Conservation (phyloP, 495 filamentous ascomycete species). For the Mytilinidion resinicola region DNA sequence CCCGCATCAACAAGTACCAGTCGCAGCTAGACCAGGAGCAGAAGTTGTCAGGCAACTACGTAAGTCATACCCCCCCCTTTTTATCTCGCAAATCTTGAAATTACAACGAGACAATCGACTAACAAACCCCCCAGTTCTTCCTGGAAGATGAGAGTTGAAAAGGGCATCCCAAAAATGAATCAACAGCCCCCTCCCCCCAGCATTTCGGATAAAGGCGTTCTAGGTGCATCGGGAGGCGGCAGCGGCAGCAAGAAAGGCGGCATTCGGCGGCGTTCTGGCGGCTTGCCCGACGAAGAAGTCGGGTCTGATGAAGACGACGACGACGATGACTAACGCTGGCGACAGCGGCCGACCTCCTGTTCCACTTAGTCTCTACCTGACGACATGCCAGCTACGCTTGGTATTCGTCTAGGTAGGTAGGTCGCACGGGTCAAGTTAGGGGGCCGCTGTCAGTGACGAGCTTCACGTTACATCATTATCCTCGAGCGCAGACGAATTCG, state of each 20-base stretch:
- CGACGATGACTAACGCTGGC: slow-evolving; percentile 38
- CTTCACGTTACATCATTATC: too few relatives aligned
- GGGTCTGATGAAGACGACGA: slow-evolving; percentile 48
- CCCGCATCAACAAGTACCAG: slow-evolving; percentile 95
- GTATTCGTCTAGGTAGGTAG: slow-evolving; percentile 1
- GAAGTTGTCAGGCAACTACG: slow-evolving; percentile 87
- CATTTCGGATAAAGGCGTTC: slow-evolving; percentile 29
- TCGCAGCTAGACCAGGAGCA: slow-evolving; percentile 96
- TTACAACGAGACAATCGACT: slow-evolving; percentile 3
- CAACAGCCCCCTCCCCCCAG: slow-evolving; percentile 35
- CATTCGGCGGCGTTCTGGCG: slow-evolving; percentile 24
- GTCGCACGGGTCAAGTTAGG: slow-evolving; percentile 43
- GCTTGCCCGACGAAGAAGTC: slow-evolving; percentile 41
- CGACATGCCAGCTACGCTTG: background rate
- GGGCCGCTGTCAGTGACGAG: slow-evolving; percentile 32
- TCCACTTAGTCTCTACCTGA: background rate
- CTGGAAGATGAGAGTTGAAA: slow-evolving; percentile 83
- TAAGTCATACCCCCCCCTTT: slow-evolving; percentile 54
- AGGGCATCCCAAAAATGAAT: slow-evolving; percentile 47
- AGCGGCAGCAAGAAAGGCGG: slow-evolving; percentile 37
- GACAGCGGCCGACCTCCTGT: slow-evolving; percentile 42
- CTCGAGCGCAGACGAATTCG: too few relatives aligned
- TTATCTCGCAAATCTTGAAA: background rate
- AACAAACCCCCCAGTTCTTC: slow-evolving; percentile 56
- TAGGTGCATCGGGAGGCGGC: slow-evolving; percentile 40